phyloP scores from a whole-genome alignment of 2,329 filamentous ascomycete species.

The Botrytis paeoniae region DNA sequence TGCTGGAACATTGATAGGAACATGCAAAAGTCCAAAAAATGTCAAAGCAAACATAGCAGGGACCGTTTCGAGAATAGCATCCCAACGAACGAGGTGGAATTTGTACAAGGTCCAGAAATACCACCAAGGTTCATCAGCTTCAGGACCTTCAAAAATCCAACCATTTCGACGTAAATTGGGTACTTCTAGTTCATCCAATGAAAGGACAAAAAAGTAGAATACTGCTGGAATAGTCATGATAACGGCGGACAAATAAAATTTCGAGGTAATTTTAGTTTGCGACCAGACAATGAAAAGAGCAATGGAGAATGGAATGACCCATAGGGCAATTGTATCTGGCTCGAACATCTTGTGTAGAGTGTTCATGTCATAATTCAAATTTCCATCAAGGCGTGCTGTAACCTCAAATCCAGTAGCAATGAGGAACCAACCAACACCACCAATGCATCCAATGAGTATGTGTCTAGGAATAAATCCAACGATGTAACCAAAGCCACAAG shows the following conservation, averaged over 20 bases:
- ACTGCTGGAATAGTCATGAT: conserved; percentile 74
- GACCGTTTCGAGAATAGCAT: conserved; percentile 75
- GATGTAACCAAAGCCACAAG: conserved; percentile 82
- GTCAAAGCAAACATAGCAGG: conserved; percentile 96
- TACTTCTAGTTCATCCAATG: conserved; percentile 65
- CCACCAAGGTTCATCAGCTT: conserved; percentile 87
- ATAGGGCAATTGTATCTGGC: conserved; percentile 73
- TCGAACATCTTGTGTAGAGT: conserved; percentile 74
- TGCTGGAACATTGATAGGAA: conserved; percentile 96
- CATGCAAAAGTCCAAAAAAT: conserved; percentile 95
- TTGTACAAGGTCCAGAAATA: conserved; percentile 96
- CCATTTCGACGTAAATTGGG: conserved; percentile 66
- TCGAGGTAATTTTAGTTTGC: conserved; percentile 73
- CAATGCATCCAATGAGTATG: conserved; percentile 95
- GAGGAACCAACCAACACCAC: conserved; percentile 93
- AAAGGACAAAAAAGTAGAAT: conserved; percentile 75
- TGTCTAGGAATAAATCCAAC: conserved; percentile 96
- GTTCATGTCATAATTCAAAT: conserved; percentile 73
- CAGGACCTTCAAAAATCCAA: conserved; percentile 90
- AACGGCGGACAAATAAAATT: conserved; percentile 81
- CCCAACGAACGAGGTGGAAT: conserved; percentile 77
- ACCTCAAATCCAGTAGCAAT: conserved; percentile 91
- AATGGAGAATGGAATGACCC: conserved; percentile 75
- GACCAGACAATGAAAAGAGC: conserved; percentile 73
- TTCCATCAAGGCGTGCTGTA: conserved; percentile 82